phyloP scores from a whole-genome alignment of 345 rosid species.

The Populus euphratica region DNA sequence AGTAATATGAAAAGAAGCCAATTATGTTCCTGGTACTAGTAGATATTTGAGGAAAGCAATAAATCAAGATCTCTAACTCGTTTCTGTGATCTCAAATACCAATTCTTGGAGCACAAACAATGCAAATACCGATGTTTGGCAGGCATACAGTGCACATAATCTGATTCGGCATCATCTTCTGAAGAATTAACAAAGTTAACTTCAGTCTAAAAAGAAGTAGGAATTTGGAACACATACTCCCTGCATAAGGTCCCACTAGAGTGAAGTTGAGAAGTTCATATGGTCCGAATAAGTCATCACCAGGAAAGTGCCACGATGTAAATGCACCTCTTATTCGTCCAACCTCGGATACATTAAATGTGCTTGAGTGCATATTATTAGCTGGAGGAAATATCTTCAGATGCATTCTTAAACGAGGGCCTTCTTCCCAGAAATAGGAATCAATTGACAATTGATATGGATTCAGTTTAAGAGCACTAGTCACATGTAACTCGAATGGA shows the following conservation, averaged over 20 bases:
- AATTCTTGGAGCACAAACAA: no score
- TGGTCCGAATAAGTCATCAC: slow-evolving; percentile 65
- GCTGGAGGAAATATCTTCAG: slow-evolving; percentile 55
- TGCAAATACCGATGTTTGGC: no score
- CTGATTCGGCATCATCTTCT: no score
- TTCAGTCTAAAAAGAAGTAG: background rate
- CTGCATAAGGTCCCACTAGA: slow-evolving; percentile 70
- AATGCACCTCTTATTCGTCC: slow-evolving; percentile 47
- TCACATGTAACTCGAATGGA: slow-evolving; percentile 48
- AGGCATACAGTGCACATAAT: no score
- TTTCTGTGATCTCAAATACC: background rate
- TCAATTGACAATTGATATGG: slow-evolving; percentile 61
- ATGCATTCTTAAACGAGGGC: slow-evolving; percentile 60
- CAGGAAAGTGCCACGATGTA: slow-evolving; percentile 60
- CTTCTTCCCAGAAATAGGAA: slow-evolving; percentile 59
- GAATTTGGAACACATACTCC: slow-evolving; percentile 38
- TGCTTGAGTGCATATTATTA: slow-evolving; percentile 13
- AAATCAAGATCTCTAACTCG: background rate
- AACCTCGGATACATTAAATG: slow-evolving; percentile 62
- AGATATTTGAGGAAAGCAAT: background rate
- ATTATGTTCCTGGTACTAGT: background rate
- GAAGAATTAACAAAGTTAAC: background rate
- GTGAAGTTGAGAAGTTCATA: slow-evolving; percentile 92
- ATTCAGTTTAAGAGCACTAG: slow-evolving; percentile 46
- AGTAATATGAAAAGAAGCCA: background rate